Base-by-base conservation (phyloP, 495 filamentous ascomycete genomes). In the Aspergillus asperescens region DNA sequence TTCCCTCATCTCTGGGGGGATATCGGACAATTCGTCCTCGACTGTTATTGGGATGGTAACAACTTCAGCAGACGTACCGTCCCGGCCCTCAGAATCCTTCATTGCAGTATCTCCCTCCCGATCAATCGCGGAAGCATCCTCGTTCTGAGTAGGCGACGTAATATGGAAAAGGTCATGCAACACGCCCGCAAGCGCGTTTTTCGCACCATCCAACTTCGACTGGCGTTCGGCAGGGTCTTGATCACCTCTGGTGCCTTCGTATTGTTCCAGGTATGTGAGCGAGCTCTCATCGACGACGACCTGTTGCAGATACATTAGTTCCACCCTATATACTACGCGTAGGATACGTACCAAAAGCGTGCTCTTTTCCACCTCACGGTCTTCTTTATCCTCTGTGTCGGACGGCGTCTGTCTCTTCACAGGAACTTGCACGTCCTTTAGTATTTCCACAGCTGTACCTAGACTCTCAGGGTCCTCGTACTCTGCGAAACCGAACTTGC, bases 1-100 rank as follows among this genome's bases (percentile, higher is more conserved):
- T 61, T 92, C 93, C n/a, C 93, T 84, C 90, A 92, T 92, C 61
- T 96, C 93, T 9, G 88, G 85, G 2, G 93, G 93, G 49, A 99
- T 95, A 61, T 99, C 94, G 34, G 89, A 86, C 24, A 99, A 76
- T 60, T 99, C 93, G 63, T 99, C 93, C 58, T 99, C 93, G 22
- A 85, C 80, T 7, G 88, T 87, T 29, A 95, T 80, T 4, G 89
- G 86, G 54, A 96, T 96, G 35, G 89, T 96, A 56, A 96, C 85
- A 27, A 96, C 85, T 70, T 95, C 91, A 18, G 82, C 80, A 10
- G 57, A 57, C 12, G 57, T 55, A 25, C 63, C 68, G 51, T 88
- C 81, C 13, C 74, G 73, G 7, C 71, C 73, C 4, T 81, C 76
- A 10, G 65, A 76, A 56, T 90, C 85, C 43, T 76, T 79, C 88